phyloP scores from a whole-genome alignment of 768 basidiomycete genomes.

The Serendipita indica region DNA sequence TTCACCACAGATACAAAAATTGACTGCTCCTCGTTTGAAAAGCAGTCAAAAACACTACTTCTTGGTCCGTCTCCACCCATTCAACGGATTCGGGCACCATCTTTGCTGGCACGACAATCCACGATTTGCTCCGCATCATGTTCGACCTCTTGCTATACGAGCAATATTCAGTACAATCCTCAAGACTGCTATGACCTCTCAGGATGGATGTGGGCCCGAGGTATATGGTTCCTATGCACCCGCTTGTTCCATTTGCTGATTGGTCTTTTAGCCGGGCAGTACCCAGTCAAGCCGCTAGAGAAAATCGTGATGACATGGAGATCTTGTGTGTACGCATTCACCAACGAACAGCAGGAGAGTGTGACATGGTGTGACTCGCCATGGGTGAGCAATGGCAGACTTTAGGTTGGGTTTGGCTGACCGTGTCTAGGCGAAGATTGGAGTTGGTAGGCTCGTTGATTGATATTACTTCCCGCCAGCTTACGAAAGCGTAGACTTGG shows the following conservation, averaged over 20 bases:
- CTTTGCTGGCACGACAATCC: background rate
- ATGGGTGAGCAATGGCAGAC: background rate
- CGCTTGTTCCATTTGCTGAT: background rate
- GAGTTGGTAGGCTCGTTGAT: background rate
- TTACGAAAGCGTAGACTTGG: background rate
- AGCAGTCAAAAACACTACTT: background rate
- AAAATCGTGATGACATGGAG: background rate
- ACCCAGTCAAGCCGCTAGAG: background rate
- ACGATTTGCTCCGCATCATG: background rate
- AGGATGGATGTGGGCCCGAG: background rate
- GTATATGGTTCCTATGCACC: background rate
- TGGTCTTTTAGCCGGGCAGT: background rate
- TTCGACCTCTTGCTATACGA: background rate
- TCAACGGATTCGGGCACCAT: background rate
- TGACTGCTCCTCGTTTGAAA: background rate
- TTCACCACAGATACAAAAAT: background rate
- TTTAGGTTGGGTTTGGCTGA: background rate
- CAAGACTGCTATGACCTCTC: background rate
- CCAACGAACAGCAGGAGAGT: background rate
- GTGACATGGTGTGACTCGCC: background rate
- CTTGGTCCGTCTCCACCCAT: background rate
- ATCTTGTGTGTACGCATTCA: conserved; percentile 5
- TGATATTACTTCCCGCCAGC: background rate
- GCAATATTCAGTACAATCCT: background rate
- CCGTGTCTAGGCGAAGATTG: background rate